Percentiles rank a stretch among this genome's conserved stretches.
Evolutionary conservation across 2,329 filamentous ascomycete species (phyloP).

Genomic region (Gremmenia infestans): DNA sequence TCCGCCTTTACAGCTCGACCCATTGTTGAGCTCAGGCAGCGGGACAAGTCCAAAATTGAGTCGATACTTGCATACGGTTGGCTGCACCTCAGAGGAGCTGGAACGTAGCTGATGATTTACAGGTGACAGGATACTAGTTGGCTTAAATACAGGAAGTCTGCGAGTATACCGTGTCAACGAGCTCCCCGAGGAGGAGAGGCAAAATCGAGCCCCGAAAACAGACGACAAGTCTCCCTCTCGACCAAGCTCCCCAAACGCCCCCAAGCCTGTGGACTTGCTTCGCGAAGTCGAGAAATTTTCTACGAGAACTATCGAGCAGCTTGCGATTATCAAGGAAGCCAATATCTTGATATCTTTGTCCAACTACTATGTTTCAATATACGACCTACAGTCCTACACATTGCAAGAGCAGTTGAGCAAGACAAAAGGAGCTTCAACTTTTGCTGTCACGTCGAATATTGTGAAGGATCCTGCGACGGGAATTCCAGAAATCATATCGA

Average conservation of each 20-base stretch:
- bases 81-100: constrained; percentile 10
- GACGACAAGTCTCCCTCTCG: constrained; percentile 25
- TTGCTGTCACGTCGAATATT: constrained; percentile 93
- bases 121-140: constrained; percentile 89
- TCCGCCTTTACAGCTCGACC: constrained; percentile 95
- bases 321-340: constrained; percentile 93
- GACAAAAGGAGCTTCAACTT: constrained; percentile 83
- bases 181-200: constrained; percentile 37
- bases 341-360: constrained; percentile 87
- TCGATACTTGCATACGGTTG: constrained; percentile 85
- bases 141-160: constrained; percentile 81
- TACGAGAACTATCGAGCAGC: constrained; percentile 81
- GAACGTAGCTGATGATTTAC: constrained; percentile 13
- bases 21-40: constrained; percentile 92
- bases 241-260: constrained; percentile 26
- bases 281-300: constrained; percentile 95
- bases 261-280: constrained; percentile 71
- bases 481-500: constrained; percentile 88
- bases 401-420: constrained; percentile 73
- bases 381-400: constrained; percentile 82
- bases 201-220: constrained; percentile 33
- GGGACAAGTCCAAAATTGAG: constrained; percentile 97
- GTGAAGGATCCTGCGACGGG: constrained; percentile 82
- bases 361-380: constrained; percentile 81
- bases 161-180: constrained; percentile 91